These are phyloP conservation scores for Anthoceros angustus DNA, from an alignment of 225 moss, liverwort and hornwort species.

Conservation along the genomic window DNA sequence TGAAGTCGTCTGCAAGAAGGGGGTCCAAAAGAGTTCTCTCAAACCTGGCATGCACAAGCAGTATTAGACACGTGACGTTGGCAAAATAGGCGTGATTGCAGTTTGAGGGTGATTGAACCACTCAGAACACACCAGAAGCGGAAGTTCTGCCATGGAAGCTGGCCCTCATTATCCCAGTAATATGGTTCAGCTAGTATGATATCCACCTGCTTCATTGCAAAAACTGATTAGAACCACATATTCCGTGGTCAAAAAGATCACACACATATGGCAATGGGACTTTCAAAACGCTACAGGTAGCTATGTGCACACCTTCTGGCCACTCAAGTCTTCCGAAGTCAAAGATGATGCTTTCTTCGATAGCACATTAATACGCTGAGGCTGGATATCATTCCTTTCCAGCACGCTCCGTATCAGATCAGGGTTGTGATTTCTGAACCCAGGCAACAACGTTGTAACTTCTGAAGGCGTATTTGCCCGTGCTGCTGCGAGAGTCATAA, in stretches of 20 bases:
- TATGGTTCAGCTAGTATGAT: constrained; percentile 80
- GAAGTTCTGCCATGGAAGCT: constrained; percentile 72
- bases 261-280: not conserved
- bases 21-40: constrained; percentile 52
- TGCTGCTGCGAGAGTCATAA: constrained; percentile 40
- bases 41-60: constrained; percentile 27
- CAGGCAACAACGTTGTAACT: constrained; percentile 68
- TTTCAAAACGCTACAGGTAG: not conserved
- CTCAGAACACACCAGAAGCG: constrained; percentile 54
- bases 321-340: constrained; percentile 26
- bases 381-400: constrained; percentile 18
- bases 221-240: not conserved
- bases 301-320: constrained; percentile 31
- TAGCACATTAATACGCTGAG: constrained; percentile 27
- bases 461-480: constrained; percentile 21
- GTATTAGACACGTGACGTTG: not conserved
- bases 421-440: constrained; percentile 27
- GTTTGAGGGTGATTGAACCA: not conserved
- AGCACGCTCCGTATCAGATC: constrained; percentile 22
- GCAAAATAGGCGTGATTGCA: not conserved
- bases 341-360: constrained; percentile 45
- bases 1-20: constrained; percentile 40
- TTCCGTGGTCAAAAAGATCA: not conserved
- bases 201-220: constrained; percentile 37
- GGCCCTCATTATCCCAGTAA: constrained; percentile 49